phyloP scores from a whole-genome alignment of 805 yeast species.

The Myxozyma mucilagina region DNA sequence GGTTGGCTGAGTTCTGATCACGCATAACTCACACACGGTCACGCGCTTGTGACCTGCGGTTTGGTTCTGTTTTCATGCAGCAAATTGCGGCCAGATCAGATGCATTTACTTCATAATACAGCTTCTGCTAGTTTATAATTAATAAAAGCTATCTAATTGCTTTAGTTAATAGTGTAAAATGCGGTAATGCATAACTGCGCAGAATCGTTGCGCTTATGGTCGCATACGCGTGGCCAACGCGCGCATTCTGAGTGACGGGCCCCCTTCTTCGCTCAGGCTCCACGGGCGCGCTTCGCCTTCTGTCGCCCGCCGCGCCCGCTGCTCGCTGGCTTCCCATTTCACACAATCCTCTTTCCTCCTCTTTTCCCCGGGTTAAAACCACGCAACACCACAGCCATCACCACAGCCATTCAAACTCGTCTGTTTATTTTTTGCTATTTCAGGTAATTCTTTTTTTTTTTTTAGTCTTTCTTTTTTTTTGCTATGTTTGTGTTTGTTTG shows the following conservation, averaged over 20 bases:
- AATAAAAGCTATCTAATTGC: too few relatives aligned
- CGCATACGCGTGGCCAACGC: background rate
- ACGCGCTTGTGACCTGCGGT: background rate
- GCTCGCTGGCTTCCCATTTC: too few relatives aligned
- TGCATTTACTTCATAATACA: background rate
- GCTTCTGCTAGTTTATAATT: background rate
- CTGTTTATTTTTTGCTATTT: too few relatives aligned
- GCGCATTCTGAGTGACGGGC: background rate
- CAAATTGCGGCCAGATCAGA: background rate
- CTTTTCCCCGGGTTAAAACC: background rate
- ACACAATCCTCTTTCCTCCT: background rate
- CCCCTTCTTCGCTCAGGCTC: conserved; percentile 10
- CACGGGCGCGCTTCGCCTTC: background rate
- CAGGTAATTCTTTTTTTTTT: too few relatives aligned
- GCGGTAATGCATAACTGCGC: background rate
- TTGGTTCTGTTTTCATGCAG: background rate
- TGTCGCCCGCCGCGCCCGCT: too few relatives aligned
- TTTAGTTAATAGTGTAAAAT: background rate
- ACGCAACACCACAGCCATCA: background rate
- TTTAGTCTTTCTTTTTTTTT: too few relatives aligned
- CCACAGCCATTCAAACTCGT: too few relatives aligned
- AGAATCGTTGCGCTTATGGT: background rate
- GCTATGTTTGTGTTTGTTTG: too few relatives aligned
- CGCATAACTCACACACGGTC: background rate
- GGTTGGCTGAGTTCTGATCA: conserved; percentile 10